Evolutionary conservation across 169 alveolate species (phyloP).

Genomic region (Theileria orientalis): DNA sequence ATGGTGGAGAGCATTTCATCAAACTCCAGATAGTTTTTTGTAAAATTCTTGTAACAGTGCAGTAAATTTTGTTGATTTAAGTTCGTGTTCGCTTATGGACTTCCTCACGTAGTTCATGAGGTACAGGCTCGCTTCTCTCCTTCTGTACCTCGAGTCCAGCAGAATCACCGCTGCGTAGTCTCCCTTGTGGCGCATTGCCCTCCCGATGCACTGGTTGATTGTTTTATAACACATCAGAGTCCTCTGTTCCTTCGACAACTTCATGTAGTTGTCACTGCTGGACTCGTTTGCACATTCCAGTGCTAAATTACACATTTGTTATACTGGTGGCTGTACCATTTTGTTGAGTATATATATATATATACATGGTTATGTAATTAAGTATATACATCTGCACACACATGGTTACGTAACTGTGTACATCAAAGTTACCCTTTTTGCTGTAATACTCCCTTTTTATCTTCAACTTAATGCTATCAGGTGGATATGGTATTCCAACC

Average conservation of each 20-base stretch:
- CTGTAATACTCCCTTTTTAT: slow-evolving; percentile 15
- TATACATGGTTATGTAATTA: too few species aligned
- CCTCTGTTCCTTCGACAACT: slow-evolving; percentile 63
- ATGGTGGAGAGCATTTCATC: slow-evolving; percentile 40
- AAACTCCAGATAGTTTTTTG: neutral
- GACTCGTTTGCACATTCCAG: neutral
- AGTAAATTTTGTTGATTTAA: neutral
- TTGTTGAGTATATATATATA: neutral
- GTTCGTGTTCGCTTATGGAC: neutral
- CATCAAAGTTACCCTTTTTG: neutral
- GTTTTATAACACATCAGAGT: slow-evolving; percentile 86
- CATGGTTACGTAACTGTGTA: neutral
- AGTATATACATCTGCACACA: neutral
- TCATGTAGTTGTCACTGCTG: slow-evolving; percentile 23
- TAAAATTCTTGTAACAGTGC: slow-evolving; percentile 15
- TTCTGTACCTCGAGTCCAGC: slow-evolving; percentile 83
- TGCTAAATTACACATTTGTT: neutral
- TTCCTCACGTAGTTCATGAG: slow-evolving; percentile 20
- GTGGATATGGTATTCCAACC: slow-evolving; percentile 92
- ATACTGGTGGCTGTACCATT: neutral
- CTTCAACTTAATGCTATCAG: slow-evolving; percentile 43
- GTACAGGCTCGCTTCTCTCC: slow-evolving; percentile 7
- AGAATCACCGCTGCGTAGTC: slow-evolving; percentile 92
- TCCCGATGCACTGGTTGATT: slow-evolving; percentile 95
- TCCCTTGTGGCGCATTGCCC: slow-evolving; percentile 93